Evolutionary conservation across 495 filamentous ascomycete species (phyloP), one percentile per base, ranked within the genome.

Genomic region (Cladorrhinum samala): DNA sequence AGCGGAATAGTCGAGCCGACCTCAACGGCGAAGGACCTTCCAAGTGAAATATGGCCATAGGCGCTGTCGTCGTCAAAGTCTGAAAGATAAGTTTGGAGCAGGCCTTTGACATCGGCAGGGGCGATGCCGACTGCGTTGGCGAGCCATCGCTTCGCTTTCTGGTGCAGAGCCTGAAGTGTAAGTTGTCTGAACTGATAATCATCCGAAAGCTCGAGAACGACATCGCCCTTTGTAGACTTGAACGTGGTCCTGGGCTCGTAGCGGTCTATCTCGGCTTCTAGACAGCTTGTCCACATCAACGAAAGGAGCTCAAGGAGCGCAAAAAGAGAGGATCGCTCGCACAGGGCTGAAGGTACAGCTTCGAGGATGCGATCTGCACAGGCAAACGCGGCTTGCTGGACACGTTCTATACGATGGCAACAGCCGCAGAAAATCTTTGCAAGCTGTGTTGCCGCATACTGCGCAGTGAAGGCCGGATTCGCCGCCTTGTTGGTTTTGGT

Each of bases 31-130:
- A 98, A 97, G 23, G 91, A 96, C 49, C 94, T 79, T n/a, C 93
- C 93, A 36, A 98, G 76, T 0, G 93, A 89, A 50, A 98, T 81
- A 63, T 96, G 87, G 2, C 90, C 91, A 64, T 91, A 91, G 27
- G 79, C 80, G 43, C 85, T 86, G 53, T 94, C 86, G 55, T 96
- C 90, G 52, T 91, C 85, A 55, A 90, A 94, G 52, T 94, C 88
- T 13, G 93, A 96, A 18, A 98, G 78, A 68, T 97, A 98, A 0
- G 93, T 96, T 73, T 93, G 89, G 46, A 98, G 75, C 3, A 98
- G 71, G 0, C 93, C 91, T 61, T 98, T 97, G 42, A 97, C 82
- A 69, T 97, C 91, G n/a, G 95, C 73, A 16, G 93, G 91, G 7
- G 94, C 89, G 41, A 93, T 77, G 56, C 91, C 84, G 61, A 96